Evolutionary conservation across 1,284 basidiomycete species (phyloP), one percentile per base, ranked within the genome.

Genomic region (Malassezia arunalokei): DNA sequence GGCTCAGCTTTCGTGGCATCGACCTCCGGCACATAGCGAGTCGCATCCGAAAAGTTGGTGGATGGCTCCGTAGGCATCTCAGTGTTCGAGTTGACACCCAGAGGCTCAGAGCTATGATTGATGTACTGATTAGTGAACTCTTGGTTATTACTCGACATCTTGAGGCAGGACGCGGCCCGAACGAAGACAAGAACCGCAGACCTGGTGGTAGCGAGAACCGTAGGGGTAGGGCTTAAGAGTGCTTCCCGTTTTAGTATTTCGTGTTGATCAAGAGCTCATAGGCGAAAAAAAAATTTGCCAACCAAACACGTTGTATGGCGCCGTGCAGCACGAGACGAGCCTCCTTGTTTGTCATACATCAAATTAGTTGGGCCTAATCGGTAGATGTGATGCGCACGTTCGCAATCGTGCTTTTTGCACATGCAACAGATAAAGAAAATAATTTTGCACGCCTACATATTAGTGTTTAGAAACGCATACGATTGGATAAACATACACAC

Each of bases 81-180:
- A 17, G 43, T 12, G 14, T 32, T 12, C 15, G 8, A 7, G 17
- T 30, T 31, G n/a, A 48, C 38, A 42, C 52, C 52, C 6, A 54
- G 47, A 4, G 52, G 52, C 41, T 43, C 52, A 1, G 35, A 17
- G 33, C 32, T 55, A 28, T 55, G 53, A 37, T 49, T 28, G 30
- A 55, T 55, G 40, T 46, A 55, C 12, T 55, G 47, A 29, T 49
- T 32, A 8, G 43, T 47, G 32, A 42, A 49, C 17, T 49, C 30
- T 20, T 49, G 47, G 44, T 49, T 44, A 24, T 7, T 41, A 32
- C 28, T 11, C 45, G 51, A 40, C 51, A 54, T 54, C 12, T 33
- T 32, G 28, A 44, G 9, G 27, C 20, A 24, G 15, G 33, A 35
- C 15, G 2, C 11, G 15, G 33, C 15, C 33, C 5, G 33, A 17